phyloP scores from a whole-genome alignment of 129 eudicot genomes.

The Pulicaria dysenterica region DNA sequence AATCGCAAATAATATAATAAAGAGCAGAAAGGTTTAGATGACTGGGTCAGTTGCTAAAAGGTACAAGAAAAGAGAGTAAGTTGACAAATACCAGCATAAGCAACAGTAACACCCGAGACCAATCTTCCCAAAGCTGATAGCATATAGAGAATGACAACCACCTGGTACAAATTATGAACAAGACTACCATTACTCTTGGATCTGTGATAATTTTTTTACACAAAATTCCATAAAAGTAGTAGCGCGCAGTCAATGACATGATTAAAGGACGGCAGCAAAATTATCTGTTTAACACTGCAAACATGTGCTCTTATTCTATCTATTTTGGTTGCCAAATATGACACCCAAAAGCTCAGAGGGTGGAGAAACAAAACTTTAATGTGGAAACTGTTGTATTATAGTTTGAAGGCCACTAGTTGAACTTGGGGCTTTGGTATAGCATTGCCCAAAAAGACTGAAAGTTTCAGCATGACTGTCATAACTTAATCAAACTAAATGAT shows the following conservation, averaged over 20 bases:
- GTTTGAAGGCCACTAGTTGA: background rate
- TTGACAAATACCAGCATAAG: slow-evolving; percentile 72
- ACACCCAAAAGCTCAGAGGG: background rate
- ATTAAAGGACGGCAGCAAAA: too few relatives aligned
- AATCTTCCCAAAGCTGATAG: slow-evolving; percentile 85
- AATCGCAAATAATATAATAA: background rate
- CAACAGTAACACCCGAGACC: slow-evolving; percentile 86
- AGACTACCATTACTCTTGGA: background rate
- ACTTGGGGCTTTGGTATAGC: background rate
- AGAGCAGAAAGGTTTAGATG: background rate
- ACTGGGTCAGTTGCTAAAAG: too few relatives aligned
- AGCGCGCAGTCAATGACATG: too few relatives aligned
- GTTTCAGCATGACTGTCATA: background rate
- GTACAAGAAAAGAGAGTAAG: background rate
- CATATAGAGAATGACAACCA: slow-evolving; percentile 65
- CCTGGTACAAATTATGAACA: slow-evolving; percentile 42
- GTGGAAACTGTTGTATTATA: background rate
- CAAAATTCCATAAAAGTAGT: background rate
- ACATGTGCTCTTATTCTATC: too few relatives aligned
- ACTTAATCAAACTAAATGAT: background rate
- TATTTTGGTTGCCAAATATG: background rate
- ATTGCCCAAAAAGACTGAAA: background rate
- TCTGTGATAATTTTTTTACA: background rate
- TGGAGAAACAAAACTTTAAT: background rate
- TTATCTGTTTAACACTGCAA: too few relatives aligned